These are phyloP conservation scores for Boletus rubescentipes DNA, from an alignment of 768 basidiomycete genomes.

Conservation along the genomic window DNA sequence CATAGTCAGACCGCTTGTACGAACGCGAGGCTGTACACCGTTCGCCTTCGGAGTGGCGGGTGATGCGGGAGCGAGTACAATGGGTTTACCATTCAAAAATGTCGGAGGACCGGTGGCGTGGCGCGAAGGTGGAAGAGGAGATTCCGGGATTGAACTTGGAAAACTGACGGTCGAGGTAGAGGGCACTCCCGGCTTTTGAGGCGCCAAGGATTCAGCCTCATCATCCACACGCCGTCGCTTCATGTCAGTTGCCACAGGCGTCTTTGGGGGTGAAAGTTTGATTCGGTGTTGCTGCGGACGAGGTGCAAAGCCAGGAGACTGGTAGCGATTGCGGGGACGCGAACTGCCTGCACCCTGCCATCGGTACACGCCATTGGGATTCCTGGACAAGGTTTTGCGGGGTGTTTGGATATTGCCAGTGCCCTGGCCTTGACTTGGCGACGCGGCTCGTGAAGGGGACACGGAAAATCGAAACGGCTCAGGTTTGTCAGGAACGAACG, in stretches of 20 bases:
- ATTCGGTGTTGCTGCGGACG: slow-evolving; percentile 47
- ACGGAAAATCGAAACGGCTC: slow-evolving; percentile 67
- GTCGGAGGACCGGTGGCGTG: slow-evolving; percentile 25
- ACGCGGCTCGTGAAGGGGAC: slow-evolving; percentile 31
- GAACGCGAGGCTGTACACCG: slow-evolving; percentile 35
- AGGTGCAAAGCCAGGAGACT: slow-evolving; percentile 71
- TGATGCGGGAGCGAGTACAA: slow-evolving; percentile 16
- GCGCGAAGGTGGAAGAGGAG: slow-evolving; percentile 34
- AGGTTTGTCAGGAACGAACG: slow-evolving; percentile 35
- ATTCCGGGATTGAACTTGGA: slow-evolving; percentile 29
- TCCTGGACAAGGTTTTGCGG: slow-evolving; percentile 57
- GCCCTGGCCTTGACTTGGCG: slow-evolving; percentile 22
- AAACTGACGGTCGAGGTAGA: slow-evolving; percentile 25
- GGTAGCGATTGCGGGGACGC: slow-evolving; percentile 64
- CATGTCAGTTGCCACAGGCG: slow-evolving; percentile 42
- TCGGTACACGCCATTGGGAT: slow-evolving; percentile 72
- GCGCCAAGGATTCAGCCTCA: slow-evolving; percentile 37
- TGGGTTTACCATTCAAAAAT: slow-evolving; percentile 26
- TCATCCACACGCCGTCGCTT: slow-evolving; percentile 64
- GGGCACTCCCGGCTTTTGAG: slow-evolving; percentile 33
- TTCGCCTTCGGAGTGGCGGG: slow-evolving; percentile 30
- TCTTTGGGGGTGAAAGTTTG: slow-evolving; percentile 41
- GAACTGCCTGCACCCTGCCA: slow-evolving; percentile 81
- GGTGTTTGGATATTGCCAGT: slow-evolving; percentile 32
- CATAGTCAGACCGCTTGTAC: slow-evolving; percentile 36